phyloP scores from a whole-genome alignment of 129 eudicot genomes.

The Flaveria brownii region DNA sequence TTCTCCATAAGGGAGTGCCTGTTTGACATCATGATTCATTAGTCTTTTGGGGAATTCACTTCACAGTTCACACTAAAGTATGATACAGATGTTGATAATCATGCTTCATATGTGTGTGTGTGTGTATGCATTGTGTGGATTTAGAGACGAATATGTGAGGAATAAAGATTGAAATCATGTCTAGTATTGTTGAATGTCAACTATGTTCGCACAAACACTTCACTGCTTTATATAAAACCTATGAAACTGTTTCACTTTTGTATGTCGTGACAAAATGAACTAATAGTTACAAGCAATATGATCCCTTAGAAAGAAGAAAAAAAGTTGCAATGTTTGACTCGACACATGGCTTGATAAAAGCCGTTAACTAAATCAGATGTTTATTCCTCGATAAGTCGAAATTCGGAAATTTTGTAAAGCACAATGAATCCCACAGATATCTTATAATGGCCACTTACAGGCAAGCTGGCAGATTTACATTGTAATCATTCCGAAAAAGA shows the following conservation, averaged over 20 bases:
- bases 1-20: conserved; percentile 48
- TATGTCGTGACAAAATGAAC: not conserved
- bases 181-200: not conserved
- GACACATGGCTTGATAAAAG: not conserved
- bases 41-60: conserved; percentile 12
- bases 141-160: not conserved
- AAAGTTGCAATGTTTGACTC: not conserved
- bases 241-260: not conserved
- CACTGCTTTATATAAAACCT: not conserved
- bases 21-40: conserved; percentile 23
- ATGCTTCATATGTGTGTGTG: conserved; percentile 1
- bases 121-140: not conserved
- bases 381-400: not conserved
- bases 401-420: not conserved
- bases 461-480: not conserved
- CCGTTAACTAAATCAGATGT: not conserved
- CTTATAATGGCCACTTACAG: not conserved
- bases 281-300: not conserved
- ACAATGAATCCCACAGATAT: not conserved
- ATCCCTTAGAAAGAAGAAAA: not conserved
- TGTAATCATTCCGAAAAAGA: not conserved
- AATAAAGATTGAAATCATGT: conserved; percentile 4
- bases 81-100: not conserved
- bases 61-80: not conserved
- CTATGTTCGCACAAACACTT: not conserved